Base-by-base conservation (phyloP, 2,329 filamentous ascomycete species). In the Seiridium cupressi region DNA sequence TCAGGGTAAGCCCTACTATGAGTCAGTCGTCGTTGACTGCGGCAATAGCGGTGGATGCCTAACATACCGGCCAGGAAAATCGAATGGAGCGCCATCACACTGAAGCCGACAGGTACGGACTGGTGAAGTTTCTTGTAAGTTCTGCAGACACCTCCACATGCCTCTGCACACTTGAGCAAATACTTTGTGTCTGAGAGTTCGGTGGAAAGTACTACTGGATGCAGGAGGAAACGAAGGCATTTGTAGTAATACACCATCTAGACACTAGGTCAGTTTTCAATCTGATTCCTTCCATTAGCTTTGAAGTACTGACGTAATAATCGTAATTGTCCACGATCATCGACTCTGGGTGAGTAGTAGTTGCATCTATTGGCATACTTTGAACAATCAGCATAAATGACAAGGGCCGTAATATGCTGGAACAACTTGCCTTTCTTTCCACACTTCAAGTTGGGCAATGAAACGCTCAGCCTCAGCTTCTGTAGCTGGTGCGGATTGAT, bases 81-180 rank as follows among this genome's bases (percentile, higher is more conserved):
- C 2, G 69, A 67, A 26, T 69, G 67, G 18, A 72, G 55, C 3
- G 69, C 69, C 62, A 72, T 69, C 34, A 70, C 62, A 32, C 67
- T 70, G 54, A 66, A 72, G 0, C 66, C 69, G 8, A 71, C 65
- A 0, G 66, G 58, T n/a, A 65, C 60, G 32, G 60, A 65, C 58
- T 72, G 70, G 44, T 72, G 70, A 3, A 72, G 63, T 44, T 65
- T 66, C 58, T 71, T 72, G 60, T 70, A 71, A 5, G 68, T 69
- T 11, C 67, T 58, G 46, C 64, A 69, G 1, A 71, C 63, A 7
- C 66, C 68, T 2, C 69, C 70, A 49, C 69, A 72, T n/a, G 67
- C 67, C 35, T 68, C 66, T 10, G 66, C 68, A 47, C 64, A 68
- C 44, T 63, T 63, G 44, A 57, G 61, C 38, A 66, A 36, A 35